phyloP scores from a whole-genome alignment of 1,284 basidiomycete genomes.

The Cutaneotrichosporon sp. region DNA sequence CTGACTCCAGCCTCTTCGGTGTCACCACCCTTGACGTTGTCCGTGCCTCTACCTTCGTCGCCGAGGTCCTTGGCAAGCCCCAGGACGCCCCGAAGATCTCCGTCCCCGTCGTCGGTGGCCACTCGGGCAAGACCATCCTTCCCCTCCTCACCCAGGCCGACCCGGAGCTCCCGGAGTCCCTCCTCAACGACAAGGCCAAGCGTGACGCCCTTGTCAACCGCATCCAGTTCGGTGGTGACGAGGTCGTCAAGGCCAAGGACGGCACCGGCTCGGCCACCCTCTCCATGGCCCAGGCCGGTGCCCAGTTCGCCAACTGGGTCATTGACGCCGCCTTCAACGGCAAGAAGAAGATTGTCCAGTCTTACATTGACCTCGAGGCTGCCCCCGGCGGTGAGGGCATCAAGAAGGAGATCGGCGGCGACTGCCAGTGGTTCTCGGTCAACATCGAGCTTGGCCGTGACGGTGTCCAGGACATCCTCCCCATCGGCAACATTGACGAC shows the following conservation, averaged over 20 bases:
- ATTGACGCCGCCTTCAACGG: conserved; percentile 74
- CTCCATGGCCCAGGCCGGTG: conserved; percentile 90
- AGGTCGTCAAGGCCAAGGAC: conserved; percentile 58
- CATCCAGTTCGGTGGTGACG: conserved; percentile 89
- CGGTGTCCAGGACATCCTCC: conserved; percentile 55
- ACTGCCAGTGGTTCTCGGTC: conserved; percentile 80
- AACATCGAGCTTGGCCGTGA: conserved; percentile 73
- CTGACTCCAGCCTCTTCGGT: conserved; percentile 61
- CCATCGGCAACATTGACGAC: conserved; percentile 52
- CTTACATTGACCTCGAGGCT: conserved; percentile 73
- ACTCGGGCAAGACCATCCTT: conserved; percentile 93
- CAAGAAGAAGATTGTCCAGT: conserved; percentile 78
- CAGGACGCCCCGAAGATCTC: conserved; percentile 59
- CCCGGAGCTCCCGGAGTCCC: conserved; percentile 40
- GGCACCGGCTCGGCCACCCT: conserved; percentile 84
- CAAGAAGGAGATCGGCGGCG: conserved; percentile 49
- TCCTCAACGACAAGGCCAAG: conserved; percentile 56
- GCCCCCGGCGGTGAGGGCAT: conserved; percentile 48
- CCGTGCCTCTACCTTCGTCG: conserved; percentile 87
- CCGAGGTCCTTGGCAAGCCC: conserved; percentile 63
- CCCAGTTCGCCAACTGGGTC: conserved; percentile 78
- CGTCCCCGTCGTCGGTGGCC: conserved; percentile 90
- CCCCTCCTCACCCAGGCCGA: conserved; percentile 82
- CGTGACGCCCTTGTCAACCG: conserved; percentile 68
- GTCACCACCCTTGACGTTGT: conserved; percentile 97